These are phyloP conservation scores for Diatrype stigma DNA, from an alignment of 2,329 filamentous ascomycete genomes.

Conservation along the genomic window DNA sequence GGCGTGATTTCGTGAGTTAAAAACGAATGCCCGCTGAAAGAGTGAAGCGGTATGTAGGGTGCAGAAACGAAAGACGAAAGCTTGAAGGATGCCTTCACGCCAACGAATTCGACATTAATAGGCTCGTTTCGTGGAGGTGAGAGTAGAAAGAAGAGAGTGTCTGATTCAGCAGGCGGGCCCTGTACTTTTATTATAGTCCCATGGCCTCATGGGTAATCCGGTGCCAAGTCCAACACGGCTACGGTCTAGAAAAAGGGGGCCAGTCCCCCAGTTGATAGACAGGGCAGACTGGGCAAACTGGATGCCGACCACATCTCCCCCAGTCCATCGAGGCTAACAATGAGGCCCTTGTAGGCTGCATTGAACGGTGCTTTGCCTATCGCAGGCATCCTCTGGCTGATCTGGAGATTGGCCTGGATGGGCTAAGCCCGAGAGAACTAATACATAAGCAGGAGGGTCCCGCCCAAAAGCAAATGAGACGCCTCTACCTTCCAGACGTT, in stretches of 20 bases:
- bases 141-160: constrained; percentile 32
- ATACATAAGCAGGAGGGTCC: not conserved
- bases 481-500: not conserved
- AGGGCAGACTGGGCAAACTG: not conserved
- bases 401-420: constrained; percentile 2
- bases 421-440: not conserved
- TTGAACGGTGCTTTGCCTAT: not conserved
- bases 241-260: not conserved
- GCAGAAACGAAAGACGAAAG: constrained; percentile 49
- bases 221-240: constrained; percentile 18
- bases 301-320: not conserved
- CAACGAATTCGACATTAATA: constrained; percentile 49
- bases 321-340: not conserved
- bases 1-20: constrained; percentile 25
- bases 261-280: not conserved
- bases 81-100: constrained; percentile 41
- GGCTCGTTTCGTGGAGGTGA: constrained; percentile 39
- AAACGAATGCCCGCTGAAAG: constrained; percentile 82
- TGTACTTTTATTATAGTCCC: constrained; percentile 38
- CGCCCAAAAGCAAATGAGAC: not conserved
- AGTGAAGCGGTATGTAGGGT: constrained; percentile 69
- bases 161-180: constrained; percentile 33
- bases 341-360: not conserved
- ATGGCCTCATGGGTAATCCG: constrained; percentile 21
- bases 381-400: not conserved